Evolutionary conservation across 2,329 filamentous ascomycete genomes (phyloP).

Genomic region (Aspergillus ochraceus): DNA sequence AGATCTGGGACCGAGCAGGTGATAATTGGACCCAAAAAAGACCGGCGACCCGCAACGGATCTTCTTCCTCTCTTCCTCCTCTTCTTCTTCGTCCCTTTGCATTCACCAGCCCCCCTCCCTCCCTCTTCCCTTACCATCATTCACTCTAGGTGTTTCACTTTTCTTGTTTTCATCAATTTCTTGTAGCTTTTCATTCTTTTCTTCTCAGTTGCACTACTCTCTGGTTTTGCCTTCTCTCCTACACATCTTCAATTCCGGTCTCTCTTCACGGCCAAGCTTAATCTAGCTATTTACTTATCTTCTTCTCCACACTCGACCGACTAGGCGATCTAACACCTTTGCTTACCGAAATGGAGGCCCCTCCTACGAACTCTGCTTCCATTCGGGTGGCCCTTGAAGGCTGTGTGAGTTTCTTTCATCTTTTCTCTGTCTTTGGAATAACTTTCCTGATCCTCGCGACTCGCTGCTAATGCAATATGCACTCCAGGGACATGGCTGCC

Average conservation of each 20-base stretch:
- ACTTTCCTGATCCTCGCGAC: not conserved
- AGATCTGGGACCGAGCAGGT: not conserved
- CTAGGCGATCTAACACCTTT: not conserved
- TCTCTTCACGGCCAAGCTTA: not conserved
- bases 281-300: not conserved
- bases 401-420: constrained; percentile 62
- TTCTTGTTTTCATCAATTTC: not conserved
- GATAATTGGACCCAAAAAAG: constrained; percentile 2
- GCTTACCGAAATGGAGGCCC: constrained; percentile 10
- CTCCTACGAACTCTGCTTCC: constrained; percentile 6
- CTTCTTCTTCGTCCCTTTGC: not conserved
- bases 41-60: constrained; percentile 5
- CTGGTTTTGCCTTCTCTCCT: not conserved
- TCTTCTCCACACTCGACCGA: not conserved
- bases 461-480: constrained; percentile 10
- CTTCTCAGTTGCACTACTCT: not conserved
- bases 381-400: constrained; percentile 82
- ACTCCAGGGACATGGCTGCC: constrained; percentile 78
- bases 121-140: not conserved
- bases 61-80: constrained; percentile 7
- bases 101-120: constrained; percentile 2
- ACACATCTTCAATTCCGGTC: not conserved
- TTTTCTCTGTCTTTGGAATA: not conserved
- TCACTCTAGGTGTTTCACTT: not conserved
- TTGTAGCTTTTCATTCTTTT: not conserved